Evolutionary conservation across 2,329 filamentous ascomycete species (phyloP).

Genomic region (Pseudogymnoascus sp.): DNA sequence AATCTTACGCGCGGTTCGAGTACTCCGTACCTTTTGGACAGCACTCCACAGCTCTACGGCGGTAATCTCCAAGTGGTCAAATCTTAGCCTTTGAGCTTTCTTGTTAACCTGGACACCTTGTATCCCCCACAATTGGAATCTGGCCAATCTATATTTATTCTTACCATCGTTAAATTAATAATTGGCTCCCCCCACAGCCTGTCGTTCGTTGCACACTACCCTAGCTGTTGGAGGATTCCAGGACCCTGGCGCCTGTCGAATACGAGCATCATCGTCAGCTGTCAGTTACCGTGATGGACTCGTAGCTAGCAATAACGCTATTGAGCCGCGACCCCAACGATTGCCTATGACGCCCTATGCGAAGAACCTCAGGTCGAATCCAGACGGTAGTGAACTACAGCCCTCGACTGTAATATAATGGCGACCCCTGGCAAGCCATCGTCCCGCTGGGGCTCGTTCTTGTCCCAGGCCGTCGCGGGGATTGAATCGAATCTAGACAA

Average conservation of each 20-base stretch:
- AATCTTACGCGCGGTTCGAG: conserved; percentile 7
- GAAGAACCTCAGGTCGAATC: background rate
- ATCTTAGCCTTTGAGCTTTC: background rate
- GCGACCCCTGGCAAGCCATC: conserved; percentile 34
- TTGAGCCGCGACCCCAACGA: conserved; percentile 1
- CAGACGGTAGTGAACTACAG: background rate
- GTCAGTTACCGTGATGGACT: conserved; percentile 3
- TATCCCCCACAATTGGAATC: conserved; percentile 4
- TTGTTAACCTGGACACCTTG: conserved; percentile 1
- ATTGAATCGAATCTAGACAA: conserved; percentile 89
- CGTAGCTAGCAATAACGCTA: background rate
- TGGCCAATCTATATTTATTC: background rate
- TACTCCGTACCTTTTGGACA: conserved; percentile 5
- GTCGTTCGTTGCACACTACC: background rate
- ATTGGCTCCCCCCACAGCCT: background rate
- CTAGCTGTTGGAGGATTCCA: background rate
- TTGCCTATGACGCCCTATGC: background rate
- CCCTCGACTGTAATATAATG: conserved; percentile 19
- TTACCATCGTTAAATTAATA: background rate
- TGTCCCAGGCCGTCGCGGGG: conserved; percentile 85
- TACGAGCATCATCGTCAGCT: conserved; percentile 8
- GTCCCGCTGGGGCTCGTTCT: conserved; percentile 68
- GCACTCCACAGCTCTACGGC: conserved; percentile 1
- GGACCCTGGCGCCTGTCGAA: background rate
- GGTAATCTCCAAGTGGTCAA: background rate